Evolutionary conservation across 2,329 filamentous ascomycete genomes (phyloP), one percentile per base, ranked within the genome.

Genomic region (Apiospora arundinis): DNA sequence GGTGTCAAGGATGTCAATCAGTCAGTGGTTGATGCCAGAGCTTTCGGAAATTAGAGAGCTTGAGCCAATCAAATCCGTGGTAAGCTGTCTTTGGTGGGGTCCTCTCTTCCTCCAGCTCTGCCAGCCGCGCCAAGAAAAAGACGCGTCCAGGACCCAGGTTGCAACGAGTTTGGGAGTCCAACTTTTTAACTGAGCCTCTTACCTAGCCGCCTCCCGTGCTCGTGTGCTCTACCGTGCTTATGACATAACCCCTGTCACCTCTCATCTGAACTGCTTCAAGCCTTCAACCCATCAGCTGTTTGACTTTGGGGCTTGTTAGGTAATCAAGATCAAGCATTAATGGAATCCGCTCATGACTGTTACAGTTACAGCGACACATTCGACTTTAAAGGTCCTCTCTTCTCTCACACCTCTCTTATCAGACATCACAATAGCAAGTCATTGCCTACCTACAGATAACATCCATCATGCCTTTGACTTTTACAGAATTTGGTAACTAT

Each of bases 61-160:
- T 63, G 56, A 63, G 56, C 56, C 56, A 63, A 63, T 63, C 18
- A 63, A 32, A 63, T 63, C 56, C 28, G 21, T 63, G n/a, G 9
- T 2, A 40, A 63, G 56, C 56, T 63, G 21, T 32, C 12, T 0
- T n/a, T 9, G 32, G 56, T 37, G 56, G 56, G 56, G 32, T 40
- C 11, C 16, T 63, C 56, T 63, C 32, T 32, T 32, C 32, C 32
- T 32, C 32, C 32, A 32, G 32, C 32, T 40, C 32, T 21, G 37
- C 56, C 56, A 63, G 56, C 56, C 56, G 56, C 56, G 56, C 56
- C 56, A 63, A 63, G 56, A 23, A 40, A 63, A 63, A 63, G 56
- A 63, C 56, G 56, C 56, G 56, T 63, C 37, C 56, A 63, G 56
- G 56, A 28, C 40, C 37, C 56, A 63, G 56, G 56, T 40, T 32